A percentile compares a stretch with the other conserved stretches of the same genome.
Conservation (phyloP, 2,329 filamentous ascomycete genomes). For the Aureobasidium sp. region DNA sequence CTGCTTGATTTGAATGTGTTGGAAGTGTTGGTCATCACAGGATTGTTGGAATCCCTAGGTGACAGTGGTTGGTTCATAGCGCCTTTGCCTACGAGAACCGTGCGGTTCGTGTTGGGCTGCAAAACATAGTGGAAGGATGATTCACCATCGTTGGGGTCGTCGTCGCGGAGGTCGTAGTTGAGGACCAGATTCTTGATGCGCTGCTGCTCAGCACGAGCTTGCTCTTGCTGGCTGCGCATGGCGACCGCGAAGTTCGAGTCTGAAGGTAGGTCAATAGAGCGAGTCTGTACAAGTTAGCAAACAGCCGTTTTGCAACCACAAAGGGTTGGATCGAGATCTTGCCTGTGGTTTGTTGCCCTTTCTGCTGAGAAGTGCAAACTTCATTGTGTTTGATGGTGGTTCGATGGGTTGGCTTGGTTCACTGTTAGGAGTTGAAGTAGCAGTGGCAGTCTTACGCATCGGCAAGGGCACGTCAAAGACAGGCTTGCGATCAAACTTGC, state of each 20-base stretch:
- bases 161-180: slow-evolving; percentile 83
- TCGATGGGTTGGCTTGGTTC: slow-evolving; percentile 31
- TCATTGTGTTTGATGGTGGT: slow-evolving; percentile 60
- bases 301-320: not conserved
- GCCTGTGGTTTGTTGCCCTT: slow-evolving; percentile 93
- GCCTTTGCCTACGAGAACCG: slow-evolving; percentile 29
- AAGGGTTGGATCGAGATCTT: slow-evolving; percentile 17
- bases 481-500: slow-evolving; percentile 91
- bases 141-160: slow-evolving; percentile 66
- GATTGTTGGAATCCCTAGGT: slow-evolving; percentile 22
- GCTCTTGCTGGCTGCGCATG: slow-evolving; percentile 92
- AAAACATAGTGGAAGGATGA: slow-evolving; percentile 34
- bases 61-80: slow-evolving; percentile 21
- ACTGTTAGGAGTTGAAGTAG: slow-evolving; percentile 32
- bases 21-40: slow-evolving; percentile 8
- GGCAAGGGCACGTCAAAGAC: slow-evolving; percentile 97
- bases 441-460: slow-evolving; percentile 47
- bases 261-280: slow-evolving; percentile 78
- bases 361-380: slow-evolving; percentile 92
- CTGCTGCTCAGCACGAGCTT: slow-evolving; percentile 91
- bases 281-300: slow-evolving; percentile 52
- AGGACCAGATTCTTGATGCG: slow-evolving; percentile 96
- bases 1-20: not conserved
- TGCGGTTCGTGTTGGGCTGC: slow-evolving; percentile 44
- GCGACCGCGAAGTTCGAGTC: slow-evolving; percentile 93